Conservation (phyloP, 257 asterid species). For the Solanum ossicruentum region DNA sequence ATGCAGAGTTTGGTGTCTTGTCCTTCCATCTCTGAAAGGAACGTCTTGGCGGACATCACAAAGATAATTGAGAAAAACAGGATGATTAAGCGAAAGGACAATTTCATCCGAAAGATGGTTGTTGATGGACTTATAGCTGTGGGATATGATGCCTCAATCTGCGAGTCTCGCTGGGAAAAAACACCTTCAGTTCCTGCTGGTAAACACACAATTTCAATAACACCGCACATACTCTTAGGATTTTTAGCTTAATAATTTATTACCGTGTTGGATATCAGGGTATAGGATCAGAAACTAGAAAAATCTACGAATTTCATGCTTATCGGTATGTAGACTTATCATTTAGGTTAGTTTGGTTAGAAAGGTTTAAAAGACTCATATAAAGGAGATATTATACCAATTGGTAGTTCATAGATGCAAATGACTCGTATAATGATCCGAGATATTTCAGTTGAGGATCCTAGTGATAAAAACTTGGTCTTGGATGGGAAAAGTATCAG, state of each 20-base stretch:
- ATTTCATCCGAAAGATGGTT: slow-evolving; percentile 36
- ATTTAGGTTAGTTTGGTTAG: neutral
- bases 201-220: neutral
- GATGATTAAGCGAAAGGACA: slow-evolving; percentile 40
- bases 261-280: neutral
- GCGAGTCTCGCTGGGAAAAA: slow-evolving; percentile 82
- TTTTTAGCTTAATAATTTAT: neutral
- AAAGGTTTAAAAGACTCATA: neutral
- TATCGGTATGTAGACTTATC: no score
- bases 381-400: neutral
- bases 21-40: slow-evolving; percentile 39
- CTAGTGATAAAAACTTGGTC: neutral
- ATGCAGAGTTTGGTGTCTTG: slow-evolving; percentile 64
- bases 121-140: slow-evolving; percentile 51
- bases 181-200: slow-evolving; percentile 54
- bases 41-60: slow-evolving; percentile 56
- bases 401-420: neutral
- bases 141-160: slow-evolving; percentile 76
- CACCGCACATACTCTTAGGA: neutral
- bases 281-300: neutral
- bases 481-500: neutral
- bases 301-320: neutral
- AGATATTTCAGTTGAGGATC: neutral
- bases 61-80: slow-evolving; percentile 55
- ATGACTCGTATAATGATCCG: neutral